phyloP scores from a whole-genome alignment of 2,329 filamentous ascomycete genomes.

The Chrysoporthe deuterocubensis region DNA sequence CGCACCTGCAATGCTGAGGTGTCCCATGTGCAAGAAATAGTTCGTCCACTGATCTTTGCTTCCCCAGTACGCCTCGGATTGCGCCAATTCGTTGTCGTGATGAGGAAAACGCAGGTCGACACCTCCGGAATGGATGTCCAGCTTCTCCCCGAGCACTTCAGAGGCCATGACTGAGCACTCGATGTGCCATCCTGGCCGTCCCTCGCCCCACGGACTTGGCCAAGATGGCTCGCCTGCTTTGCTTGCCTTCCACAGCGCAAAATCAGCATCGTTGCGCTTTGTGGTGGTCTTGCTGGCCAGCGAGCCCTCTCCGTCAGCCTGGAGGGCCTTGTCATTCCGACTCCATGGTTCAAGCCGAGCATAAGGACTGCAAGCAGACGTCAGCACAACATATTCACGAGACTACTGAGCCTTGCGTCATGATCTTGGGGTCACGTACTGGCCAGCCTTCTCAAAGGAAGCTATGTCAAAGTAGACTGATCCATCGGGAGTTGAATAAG shows the following conservation, averaged over 20 bases:
- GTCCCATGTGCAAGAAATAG: conserved; percentile 93
- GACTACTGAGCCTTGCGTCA: no score
- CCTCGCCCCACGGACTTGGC: conserved; percentile 85
- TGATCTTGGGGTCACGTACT: conserved; percentile 42
- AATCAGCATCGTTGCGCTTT: conserved; percentile 82
- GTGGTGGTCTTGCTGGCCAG: conserved; percentile 63
- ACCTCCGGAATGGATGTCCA: conserved; percentile 93
- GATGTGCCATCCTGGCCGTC: conserved; percentile 94
- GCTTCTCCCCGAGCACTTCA: conserved; percentile 75
- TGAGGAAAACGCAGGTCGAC: conserved; percentile 91
- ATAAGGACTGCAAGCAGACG: conserved; percentile 56
- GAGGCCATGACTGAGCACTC: conserved; percentile 97
- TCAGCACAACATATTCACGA: neutral
- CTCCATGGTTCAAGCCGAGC: conserved; percentile 85
- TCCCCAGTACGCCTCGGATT: conserved; percentile 70
- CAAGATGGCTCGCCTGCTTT: conserved; percentile 92
- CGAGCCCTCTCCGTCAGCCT: conserved; percentile 89
- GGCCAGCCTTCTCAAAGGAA: conserved; percentile 81
- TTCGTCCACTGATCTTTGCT: conserved; percentile 76
- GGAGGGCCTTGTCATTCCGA: conserved; percentile 78
- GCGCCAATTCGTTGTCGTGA: conserved; percentile 85
- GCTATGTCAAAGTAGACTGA: conserved; percentile 94
- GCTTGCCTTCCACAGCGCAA: conserved; percentile 91
- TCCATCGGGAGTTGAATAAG: conserved; percentile 73
- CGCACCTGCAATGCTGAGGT: conserved; percentile 83